Evolutionary conservation across 225 moss, liverwort and hornwort genomes (phyloP), one percentile per base, ranked within the genome.

Genomic region (Climacium dendroides): DNA sequence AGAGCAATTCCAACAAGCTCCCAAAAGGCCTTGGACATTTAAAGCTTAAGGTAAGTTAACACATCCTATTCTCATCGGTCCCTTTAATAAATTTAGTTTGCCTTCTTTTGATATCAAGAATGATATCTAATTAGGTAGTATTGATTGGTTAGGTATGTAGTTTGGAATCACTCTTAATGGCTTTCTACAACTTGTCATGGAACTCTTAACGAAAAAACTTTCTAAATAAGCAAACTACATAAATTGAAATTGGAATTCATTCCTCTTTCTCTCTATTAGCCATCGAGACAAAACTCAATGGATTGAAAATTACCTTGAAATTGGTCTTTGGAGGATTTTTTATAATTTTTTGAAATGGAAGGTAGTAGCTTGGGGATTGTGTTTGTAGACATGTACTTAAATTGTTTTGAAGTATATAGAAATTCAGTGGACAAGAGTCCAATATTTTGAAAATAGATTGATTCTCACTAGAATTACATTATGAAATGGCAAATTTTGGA

Each of bases 91-190:
- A 67, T 37, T 50, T 15, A 50, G 12, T 50, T 67, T 23, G 13
- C 23, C 23, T 37, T 67, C n/a, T 66, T 13, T 19, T 10, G 60
- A 66, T n/a, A 20, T 20, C 9, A 66, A n/a, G 19, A 28, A 4
- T 50, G 15, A 50, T 50, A 50, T 14, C 14, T 50, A 50, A 50
- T 50, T 50, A 50, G 50, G 15, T 15, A 50, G 50, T 15, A 4
- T 15, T n/a, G 18, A n/a, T 37, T 37, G n/a, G 11, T 65, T 1
- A 66, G 1, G 11, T 6, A 11, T 1, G 4, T 11, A n/a, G 20
- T 66, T 6, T n/a, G 6, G 8, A 72, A 3, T 3, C 17, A 29
- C 6, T 71, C 0, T 5, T 0, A 26, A 43, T 0, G 0, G 1
- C 5, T 43, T 71, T 0, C 26, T 0, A 70, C 34, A 35, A 9